phyloP scores from a whole-genome alignment of 768 basidiomycete species.

The Amanita exitialis region DNA sequence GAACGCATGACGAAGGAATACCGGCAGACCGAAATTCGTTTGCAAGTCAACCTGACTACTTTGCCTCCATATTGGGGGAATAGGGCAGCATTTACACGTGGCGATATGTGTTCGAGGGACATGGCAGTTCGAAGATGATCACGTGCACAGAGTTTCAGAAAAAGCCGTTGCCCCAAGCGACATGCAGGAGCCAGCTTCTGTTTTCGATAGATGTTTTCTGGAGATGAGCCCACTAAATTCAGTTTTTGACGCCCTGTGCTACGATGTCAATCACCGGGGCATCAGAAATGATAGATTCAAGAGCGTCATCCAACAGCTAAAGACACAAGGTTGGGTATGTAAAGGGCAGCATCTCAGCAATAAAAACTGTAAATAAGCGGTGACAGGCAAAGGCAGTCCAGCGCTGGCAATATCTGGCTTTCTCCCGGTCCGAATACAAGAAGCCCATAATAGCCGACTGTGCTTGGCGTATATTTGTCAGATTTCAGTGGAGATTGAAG shows the following conservation, averaged over 20 bases:
- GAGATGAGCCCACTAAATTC: conserved; percentile 9
- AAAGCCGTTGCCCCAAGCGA: no score
- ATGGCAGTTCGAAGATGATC: not conserved
- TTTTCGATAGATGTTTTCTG: not conserved
- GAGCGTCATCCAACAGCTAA: not conserved
- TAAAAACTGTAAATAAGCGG: not conserved
- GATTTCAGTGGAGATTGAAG: conserved; percentile 15
- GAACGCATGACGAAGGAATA: no score
- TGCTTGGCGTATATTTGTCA: conserved; percentile 9
- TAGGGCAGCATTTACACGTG: conserved; percentile 4
- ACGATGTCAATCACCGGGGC: not conserved
- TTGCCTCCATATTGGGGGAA: conserved; percentile 2
- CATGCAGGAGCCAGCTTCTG: not conserved
- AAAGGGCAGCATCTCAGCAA: not conserved
- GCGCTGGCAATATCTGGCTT: conserved; percentile 1
- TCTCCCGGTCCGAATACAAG: not conserved
- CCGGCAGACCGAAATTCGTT: not conserved
- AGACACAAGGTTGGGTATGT: not conserved
- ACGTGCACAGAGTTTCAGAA: no score
- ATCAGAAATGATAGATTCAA: not conserved
- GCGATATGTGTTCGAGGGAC: conserved; percentile 3
- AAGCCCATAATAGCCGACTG: not conserved
- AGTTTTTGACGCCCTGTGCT: not conserved
- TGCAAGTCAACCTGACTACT: conserved; percentile 2
- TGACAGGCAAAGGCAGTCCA: not conserved